Evolutionary conservation across 2,329 filamentous ascomycete species (phyloP).

Genomic region (Aspergillus sp.): DNA sequence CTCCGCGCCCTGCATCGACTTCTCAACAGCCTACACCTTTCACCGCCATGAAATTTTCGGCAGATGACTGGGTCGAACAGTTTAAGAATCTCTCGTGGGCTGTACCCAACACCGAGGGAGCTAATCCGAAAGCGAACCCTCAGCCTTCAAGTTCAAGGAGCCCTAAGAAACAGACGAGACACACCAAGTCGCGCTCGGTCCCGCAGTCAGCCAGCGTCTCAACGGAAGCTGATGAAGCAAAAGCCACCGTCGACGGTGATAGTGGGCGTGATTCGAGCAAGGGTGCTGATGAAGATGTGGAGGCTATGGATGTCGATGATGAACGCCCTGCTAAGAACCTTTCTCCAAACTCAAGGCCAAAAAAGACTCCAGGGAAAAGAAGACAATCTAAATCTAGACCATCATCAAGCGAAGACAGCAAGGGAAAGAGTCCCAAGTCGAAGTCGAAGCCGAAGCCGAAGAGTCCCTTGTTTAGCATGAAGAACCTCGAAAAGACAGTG

Average conservation of each 20-base stretch:
- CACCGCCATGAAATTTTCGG: slow-evolving; percentile 30
- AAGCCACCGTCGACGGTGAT: slow-evolving; percentile 22
- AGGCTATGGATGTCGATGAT: slow-evolving; percentile 46
- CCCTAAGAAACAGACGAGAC: slow-evolving; percentile 28
- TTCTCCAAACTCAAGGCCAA: neutral
- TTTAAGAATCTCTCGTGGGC: slow-evolving; percentile 31
- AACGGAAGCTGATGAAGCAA: slow-evolving; percentile 36
- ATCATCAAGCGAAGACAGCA: slow-evolving; percentile 8
- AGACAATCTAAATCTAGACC: slow-evolving; percentile 13
- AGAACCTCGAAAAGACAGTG: slow-evolving; percentile 45
- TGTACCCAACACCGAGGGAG: slow-evolving; percentile 22
- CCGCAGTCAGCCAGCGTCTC: slow-evolving; percentile 32
- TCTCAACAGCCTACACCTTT: slow-evolving; percentile 24
- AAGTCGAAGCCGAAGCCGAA: slow-evolving; percentile 10
- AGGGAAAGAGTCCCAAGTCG: neutral
- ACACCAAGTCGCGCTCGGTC: slow-evolving; percentile 19
- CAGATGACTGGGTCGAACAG: slow-evolving; percentile 34
- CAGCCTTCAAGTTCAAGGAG: slow-evolving; percentile 20
- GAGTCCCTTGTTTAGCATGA: slow-evolving; percentile 40
- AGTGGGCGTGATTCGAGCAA: slow-evolving; percentile 12
- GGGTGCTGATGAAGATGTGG: slow-evolving; percentile 18
- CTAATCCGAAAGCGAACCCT: slow-evolving; percentile 20
- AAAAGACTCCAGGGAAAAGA: slow-evolving; percentile 2
- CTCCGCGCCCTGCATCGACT: slow-evolving; percentile 10
- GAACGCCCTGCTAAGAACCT: slow-evolving; percentile 18